Conservation (phyloP, 2,329 filamentous ascomycete genomes). For the Colletotrichum somersetense region DNA sequence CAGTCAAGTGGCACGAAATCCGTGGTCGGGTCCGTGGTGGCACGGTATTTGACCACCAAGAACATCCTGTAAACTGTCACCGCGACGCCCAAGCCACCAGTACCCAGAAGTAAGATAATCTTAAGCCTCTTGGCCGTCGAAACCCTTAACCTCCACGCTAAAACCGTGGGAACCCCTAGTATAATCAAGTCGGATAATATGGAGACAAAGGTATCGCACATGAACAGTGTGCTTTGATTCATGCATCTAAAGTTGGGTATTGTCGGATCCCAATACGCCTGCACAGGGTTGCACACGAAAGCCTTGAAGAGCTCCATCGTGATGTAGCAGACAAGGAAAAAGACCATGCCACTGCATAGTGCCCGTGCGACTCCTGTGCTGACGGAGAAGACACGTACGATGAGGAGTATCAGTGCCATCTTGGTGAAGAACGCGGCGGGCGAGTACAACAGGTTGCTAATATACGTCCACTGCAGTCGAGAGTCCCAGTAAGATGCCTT, state of each 20-base stretch:
- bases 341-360: slow-evolving; percentile 47
- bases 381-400: slow-evolving; percentile 50
- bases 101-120: slow-evolving; percentile 49
- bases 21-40: slow-evolving; percentile 44
- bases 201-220: slow-evolving; percentile 49
- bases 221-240: slow-evolving; percentile 50
- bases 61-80: slow-evolving; percentile 48
- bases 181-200: slow-evolving; percentile 52
- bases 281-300: slow-evolving; percentile 45
- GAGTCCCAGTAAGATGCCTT: neutral
- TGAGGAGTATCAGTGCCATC: slow-evolving; percentile 49
- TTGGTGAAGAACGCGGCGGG: slow-evolving; percentile 50
- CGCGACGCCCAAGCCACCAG: slow-evolving; percentile 47
- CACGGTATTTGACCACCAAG: slow-evolving; percentile 42
- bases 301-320: slow-evolving; percentile 47
- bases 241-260: slow-evolving; percentile 46
- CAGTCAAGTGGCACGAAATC: slow-evolving; percentile 45
- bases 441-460: slow-evolving; percentile 47
- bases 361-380: slow-evolving; percentile 43
- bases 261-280: slow-evolving; percentile 45
- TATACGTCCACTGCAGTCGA: slow-evolving; percentile 45
- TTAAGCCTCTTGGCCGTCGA: slow-evolving; percentile 49
- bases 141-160: slow-evolving; percentile 49
- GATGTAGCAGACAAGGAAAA: slow-evolving; percentile 47
- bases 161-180: slow-evolving; percentile 50